Evolutionary conservation across 225 moss, liverwort and hornwort genomes (phyloP).

Genomic region (Pleurozium schreberi): DNA sequence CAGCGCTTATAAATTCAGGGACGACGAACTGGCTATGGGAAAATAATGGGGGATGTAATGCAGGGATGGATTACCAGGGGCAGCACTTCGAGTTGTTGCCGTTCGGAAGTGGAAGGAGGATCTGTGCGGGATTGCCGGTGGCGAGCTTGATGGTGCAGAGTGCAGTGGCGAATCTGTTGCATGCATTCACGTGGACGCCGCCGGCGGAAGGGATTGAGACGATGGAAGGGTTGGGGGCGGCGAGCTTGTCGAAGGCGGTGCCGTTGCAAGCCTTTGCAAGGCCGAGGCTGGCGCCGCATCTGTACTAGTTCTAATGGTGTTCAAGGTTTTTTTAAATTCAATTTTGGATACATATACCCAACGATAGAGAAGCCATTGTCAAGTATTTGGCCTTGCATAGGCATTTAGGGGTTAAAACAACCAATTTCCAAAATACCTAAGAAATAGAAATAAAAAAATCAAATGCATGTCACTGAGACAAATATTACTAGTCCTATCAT

Average conservation of each 20-base stretch:
- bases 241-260: slow-evolving; percentile 5
- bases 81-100: slow-evolving; percentile 22
- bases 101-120: slow-evolving; percentile 14
- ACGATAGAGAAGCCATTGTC: not conserved
- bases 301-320: not conserved
- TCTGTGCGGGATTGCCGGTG: slow-evolving; percentile 9
- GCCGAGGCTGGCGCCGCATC: not conserved
- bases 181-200: slow-evolving; percentile 7
- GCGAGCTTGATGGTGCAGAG: slow-evolving; percentile 17
- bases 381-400: not conserved
- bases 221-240: slow-evolving; percentile 7
- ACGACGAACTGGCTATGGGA: not conserved
- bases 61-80: slow-evolving; percentile 7
- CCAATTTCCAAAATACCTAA: accelerated
- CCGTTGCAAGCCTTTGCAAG: not conserved
- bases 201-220: not conserved
- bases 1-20: not conserved
- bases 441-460: too few relatives aligned
- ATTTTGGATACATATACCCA: not conserved
- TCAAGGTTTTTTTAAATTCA: not conserved
- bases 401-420: not conserved
- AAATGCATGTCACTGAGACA: too few relatives aligned
- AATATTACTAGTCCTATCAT: too few relatives aligned
- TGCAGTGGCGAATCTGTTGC: not conserved
- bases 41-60: not conserved